phyloP scores from a whole-genome alignment of 495 filamentous ascomycete genomes.

The Xylaria acuta region DNA sequence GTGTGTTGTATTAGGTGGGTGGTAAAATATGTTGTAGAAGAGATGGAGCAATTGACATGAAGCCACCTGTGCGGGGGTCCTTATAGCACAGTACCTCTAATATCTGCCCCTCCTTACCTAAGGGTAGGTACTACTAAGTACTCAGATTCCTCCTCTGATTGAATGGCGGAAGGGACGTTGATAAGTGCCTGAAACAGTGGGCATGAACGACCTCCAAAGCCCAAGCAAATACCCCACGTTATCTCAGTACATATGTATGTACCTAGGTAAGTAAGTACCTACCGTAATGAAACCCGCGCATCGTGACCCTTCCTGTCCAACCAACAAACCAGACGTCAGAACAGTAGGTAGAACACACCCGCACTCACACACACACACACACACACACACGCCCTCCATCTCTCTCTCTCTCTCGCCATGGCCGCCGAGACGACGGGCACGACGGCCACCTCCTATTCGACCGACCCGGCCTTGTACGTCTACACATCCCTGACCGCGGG shows the following conservation, averaged over 20 bases:
- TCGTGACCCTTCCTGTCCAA: background rate
- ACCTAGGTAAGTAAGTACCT: background rate
- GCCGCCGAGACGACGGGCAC: conserved; percentile 52
- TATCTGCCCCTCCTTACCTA: too few species aligned
- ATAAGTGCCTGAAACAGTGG: conserved; percentile 6
- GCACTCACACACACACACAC: too few species aligned
- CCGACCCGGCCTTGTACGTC: conserved; percentile 84
- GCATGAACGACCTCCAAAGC: background rate
- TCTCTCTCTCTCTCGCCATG: conserved; percentile 45
- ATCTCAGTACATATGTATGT: too few species aligned
- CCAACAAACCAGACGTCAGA: background rate
- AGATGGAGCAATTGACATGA: too few species aligned
- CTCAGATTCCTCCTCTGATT: background rate
- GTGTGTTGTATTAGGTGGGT: too few species aligned
- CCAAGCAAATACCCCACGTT: background rate
- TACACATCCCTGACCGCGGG: conserved; percentile 95
- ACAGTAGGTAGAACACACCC: too few species aligned
- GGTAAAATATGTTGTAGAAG: too few species aligned
- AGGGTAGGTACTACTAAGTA: background rate
- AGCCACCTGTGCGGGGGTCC: too few species aligned
- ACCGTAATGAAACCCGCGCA: background rate
- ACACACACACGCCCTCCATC: too few species aligned
- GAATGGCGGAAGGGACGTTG: background rate
- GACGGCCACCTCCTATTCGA: conserved; percentile 58
- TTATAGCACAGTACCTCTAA: too few species aligned